Percentiles rank a stretch among this genome's conserved stretches.
Evolutionary conservation across 768 basidiomycete genomes (phyloP).

Genomic region (Boletus sp.): DNA sequence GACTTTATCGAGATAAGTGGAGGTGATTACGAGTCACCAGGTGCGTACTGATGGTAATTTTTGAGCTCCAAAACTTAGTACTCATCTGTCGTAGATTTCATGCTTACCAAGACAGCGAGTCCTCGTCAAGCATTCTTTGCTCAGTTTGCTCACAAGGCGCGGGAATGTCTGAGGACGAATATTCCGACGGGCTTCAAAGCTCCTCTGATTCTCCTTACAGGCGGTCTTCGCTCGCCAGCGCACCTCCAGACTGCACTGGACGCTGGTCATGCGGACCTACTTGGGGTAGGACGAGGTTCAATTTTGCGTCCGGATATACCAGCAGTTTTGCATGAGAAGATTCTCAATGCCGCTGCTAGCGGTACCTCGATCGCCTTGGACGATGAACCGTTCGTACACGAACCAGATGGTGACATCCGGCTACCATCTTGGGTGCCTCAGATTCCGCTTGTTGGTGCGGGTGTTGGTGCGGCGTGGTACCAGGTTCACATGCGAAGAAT

Average conservation of each 20-base stretch:
- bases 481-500: conserved; percentile 53
- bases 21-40: conserved; percentile 79
- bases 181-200: conserved; percentile 22
- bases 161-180: conserved; percentile 41
- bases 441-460: conserved; percentile 65
- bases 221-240: conserved; percentile 65
- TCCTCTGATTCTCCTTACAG: conserved; percentile 77
- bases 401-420: conserved; percentile 33
- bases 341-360: background rate
- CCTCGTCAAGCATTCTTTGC: conserved; percentile 73
- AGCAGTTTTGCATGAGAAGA: conserved; percentile 27
- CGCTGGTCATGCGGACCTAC: conserved; percentile 61
- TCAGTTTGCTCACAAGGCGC: conserved; percentile 58
- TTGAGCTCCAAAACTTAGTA: background rate
- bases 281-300: conserved; percentile 74
- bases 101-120: conserved; percentile 25
- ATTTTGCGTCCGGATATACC: conserved; percentile 65
- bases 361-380: conserved; percentile 19
- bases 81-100: conserved; percentile 42
- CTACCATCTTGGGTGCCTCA: conserved; percentile 36
- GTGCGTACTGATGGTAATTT: conserved; percentile 35
- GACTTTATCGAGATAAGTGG: conserved; percentile 91
- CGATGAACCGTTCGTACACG: conserved; percentile 36
- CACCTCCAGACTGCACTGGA: conserved; percentile 54
- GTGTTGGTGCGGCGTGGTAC: conserved; percentile 67